Base-by-base conservation (phyloP, 192 early-diverging fungal genomes). In the Allomyces macrogynus region DNA sequence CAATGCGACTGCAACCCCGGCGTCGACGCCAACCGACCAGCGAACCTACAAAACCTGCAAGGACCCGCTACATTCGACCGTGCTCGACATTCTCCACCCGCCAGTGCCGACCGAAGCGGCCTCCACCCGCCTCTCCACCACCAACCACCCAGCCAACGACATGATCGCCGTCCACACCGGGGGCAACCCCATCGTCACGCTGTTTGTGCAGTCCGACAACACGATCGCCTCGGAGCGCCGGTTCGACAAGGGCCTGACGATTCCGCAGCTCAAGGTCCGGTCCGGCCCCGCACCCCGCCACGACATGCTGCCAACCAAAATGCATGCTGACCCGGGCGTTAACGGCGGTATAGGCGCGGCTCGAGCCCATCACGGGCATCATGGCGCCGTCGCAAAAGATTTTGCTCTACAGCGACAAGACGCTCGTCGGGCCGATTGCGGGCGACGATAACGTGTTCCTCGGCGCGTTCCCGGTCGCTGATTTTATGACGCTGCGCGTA, bases 311-410 rank as follows among this genome's bases (percentile, higher is more conserved):
- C 32, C n/a, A n/a, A n/a, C n/a, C 32, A 40, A 40, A 40, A 40
- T 40, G 32, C 32, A 40, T 40, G 32, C n/a, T n/a, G n/a, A 8
- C 3, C 32, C 32, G 0, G 8, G 32, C 32, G 32, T 40, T 7
- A 7, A 8, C n/a, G n/a, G n/a, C n/a, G n/a, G 32, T 8, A 40
- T 67, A 91, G 81, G 75, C 78, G 44, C 87, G 90, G 63, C 78
- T 99, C 7, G 92, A 91, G 65, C 86, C 90, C 20, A 90, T 99
- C 57, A 95, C 92, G 1, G 95, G 95, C 42, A 86, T 95, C 24
- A 84, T 87, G 22, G 68, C 80, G 11, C 44, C 66, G 1, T 81
- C 84, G 68, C 89, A 91, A 74, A 69, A 74, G 26, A 67, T 94
- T 10, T 65, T 70, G 8, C 77, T 95, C 5, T 78, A 80, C 62